Evolutionary conservation across 2,329 filamentous ascomycete species (phyloP).

Genomic region (Diplodia mutila): DNA sequence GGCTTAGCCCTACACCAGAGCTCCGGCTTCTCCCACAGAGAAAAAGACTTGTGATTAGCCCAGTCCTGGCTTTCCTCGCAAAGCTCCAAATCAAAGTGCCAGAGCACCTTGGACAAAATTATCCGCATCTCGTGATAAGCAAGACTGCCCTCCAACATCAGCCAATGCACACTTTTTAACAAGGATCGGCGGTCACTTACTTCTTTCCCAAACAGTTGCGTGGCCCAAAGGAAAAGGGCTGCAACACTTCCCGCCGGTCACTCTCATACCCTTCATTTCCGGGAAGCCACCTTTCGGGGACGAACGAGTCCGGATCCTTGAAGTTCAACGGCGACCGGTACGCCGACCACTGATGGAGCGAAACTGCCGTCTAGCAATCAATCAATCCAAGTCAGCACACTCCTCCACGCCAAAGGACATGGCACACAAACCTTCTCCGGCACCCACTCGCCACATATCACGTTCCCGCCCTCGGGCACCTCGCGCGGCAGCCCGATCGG

Average conservation of each 20-base stretch:
- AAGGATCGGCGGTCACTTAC: slow-evolving; percentile 31
- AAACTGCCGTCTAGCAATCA: no score
- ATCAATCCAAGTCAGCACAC: no score
- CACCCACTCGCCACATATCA: slow-evolving; percentile 43
- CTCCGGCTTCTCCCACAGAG: neutral
- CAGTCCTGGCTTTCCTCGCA: neutral
- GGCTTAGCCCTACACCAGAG: neutral
- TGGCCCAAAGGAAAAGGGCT: slow-evolving; percentile 42
- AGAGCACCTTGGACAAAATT: neutral
- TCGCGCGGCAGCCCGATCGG: slow-evolving; percentile 45
- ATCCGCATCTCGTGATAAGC: neutral
- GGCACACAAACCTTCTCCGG: slow-evolving; percentile 32
- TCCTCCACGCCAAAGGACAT: no score
- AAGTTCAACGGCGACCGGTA: slow-evolving; percentile 40
- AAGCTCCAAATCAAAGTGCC: neutral
- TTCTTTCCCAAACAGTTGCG: slow-evolving; percentile 43
- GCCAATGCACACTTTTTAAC: no score
- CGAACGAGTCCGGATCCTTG: slow-evolving; percentile 36
- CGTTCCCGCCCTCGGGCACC: slow-evolving; percentile 40
- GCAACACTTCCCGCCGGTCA: slow-evolving; percentile 35
- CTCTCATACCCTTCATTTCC: slow-evolving; percentile 29
- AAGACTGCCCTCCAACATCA: neutral
- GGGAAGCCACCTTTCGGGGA: slow-evolving; percentile 41
- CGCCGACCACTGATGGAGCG: slow-evolving; percentile 32
- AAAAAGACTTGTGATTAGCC: neutral